Conservation (phyloP, 495 filamentous ascomycete genomes). For the Aspergillus diversus region DNA sequence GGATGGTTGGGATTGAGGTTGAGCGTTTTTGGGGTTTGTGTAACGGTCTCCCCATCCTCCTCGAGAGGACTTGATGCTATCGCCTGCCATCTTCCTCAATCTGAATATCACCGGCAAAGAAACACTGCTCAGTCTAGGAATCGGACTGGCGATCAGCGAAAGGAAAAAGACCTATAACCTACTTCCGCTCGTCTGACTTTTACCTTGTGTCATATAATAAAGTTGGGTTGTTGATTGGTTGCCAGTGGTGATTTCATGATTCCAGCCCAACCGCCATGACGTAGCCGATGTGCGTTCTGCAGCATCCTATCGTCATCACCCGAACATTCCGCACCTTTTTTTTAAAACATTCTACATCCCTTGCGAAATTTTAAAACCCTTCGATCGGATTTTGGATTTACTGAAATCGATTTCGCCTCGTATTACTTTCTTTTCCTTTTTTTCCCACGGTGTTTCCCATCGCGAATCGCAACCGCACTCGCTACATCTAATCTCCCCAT, state of each 20-base stretch:
- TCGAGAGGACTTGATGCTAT: neutral
- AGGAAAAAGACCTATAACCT: neutral
- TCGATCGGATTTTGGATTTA: no score
- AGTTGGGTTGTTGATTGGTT: slow-evolving; percentile 5
- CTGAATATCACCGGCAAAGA: neutral
- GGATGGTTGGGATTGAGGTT: no score
- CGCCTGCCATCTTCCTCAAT: neutral
- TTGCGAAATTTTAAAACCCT: neutral
- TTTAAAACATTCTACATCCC: slow-evolving; percentile 20
- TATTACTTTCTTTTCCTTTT: no score
- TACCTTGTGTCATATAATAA: no score
- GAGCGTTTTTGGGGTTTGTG: neutral
- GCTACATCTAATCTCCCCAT: slow-evolving; percentile 4
- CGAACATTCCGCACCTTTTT: slow-evolving; percentile 35
- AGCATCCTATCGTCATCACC: slow-evolving; percentile 39
- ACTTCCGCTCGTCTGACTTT: no score
- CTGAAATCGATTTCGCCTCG: neutral
- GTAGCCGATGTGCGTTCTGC: slow-evolving; percentile 30
- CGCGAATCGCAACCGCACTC: neutral
- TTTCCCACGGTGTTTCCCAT: no score
- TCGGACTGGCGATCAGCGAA: no score
- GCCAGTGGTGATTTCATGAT: slow-evolving; percentile 28
- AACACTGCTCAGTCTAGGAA: no score
- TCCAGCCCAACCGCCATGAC: slow-evolving; percentile 37
- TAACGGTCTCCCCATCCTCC: neutral